Evolutionary conservation across 768 basidiomycete genomes (phyloP).

Genomic region (Saitozyma sp.): DNA sequence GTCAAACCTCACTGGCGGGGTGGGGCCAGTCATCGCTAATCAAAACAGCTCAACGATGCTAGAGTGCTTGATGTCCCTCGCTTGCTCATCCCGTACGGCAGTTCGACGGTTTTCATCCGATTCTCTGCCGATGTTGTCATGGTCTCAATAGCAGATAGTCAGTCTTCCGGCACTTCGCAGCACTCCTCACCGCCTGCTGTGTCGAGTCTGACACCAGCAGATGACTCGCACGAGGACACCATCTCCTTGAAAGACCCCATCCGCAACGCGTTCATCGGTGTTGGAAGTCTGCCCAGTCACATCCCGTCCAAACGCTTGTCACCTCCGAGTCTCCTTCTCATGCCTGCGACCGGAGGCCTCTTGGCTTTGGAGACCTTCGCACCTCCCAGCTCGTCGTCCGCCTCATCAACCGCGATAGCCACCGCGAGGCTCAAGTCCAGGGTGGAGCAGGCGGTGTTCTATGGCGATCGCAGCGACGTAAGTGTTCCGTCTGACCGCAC

Average conservation of each 20-base stretch:
- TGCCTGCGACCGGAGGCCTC: conserved; percentile 26
- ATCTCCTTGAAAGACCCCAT: conserved; percentile 50
- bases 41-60: conserved; percentile 31
- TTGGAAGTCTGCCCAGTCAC: conserved; percentile 15
- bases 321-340: conserved; percentile 24
- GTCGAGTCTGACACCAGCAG: conserved; percentile 9
- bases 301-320: too few relatives aligned
- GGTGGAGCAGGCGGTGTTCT: conserved; percentile 56
- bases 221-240: conserved; percentile 51
- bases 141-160: conserved; percentile 40
- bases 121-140: conserved; percentile 51
- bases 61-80: conserved; percentile 49
- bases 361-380: conserved; percentile 27
- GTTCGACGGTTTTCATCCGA: conserved; percentile 48
- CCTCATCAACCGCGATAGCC: conserved; percentile 10
- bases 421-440: conserved; percentile 51
- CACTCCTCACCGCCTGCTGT: background rate
- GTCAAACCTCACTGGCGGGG: conserved; percentile 3
- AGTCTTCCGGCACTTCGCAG: conserved; percentile 5
- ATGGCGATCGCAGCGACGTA: conserved; percentile 49
- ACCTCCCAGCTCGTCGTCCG: conserved; percentile 17
- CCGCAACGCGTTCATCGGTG: conserved; percentile 53
- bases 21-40: background rate
- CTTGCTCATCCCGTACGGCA: conserved; percentile 41
- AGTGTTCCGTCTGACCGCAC: background rate